Percentiles rank a stretch among this genome's conserved stretches.
phyloP scores from a whole-genome alignment of 257 asterid species.

The Cordia subcordata region DNA sequence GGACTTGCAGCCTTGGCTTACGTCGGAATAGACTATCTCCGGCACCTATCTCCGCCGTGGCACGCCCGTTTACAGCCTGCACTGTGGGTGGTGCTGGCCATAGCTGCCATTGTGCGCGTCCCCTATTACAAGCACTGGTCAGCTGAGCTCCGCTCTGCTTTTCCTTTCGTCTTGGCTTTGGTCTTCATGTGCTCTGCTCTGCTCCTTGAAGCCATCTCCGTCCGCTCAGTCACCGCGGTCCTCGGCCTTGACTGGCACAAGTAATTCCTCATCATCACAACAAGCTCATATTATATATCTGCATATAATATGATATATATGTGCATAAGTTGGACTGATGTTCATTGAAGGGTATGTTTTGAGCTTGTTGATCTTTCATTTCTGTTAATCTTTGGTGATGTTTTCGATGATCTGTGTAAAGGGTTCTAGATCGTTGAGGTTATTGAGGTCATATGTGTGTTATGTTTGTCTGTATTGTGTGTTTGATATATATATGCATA shows the following conservation, averaged over 20 bases:
- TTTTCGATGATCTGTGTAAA: no score
- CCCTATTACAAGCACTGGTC: conserved; percentile 84
- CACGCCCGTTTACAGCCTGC: conserved; percentile 80
- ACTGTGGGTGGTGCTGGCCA: conserved; percentile 63
- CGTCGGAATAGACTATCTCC: conserved; percentile 74
- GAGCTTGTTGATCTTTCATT: background rate
- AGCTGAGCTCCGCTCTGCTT: conserved; percentile 72
- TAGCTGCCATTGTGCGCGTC: conserved; percentile 66
- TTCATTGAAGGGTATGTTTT: background rate
- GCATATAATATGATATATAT: background rate
- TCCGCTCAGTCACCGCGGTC: conserved; percentile 95
- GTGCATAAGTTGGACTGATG: no score
- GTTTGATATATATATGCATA: no score
- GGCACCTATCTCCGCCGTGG: conserved; percentile 85
- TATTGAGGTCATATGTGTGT: no score
- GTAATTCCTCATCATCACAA: conserved; percentile 33
- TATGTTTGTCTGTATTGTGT: no score
- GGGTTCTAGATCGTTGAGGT: no score
- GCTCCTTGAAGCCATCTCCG: conserved; percentile 72
- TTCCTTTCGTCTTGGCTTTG: conserved; percentile 71
- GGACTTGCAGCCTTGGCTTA: conserved; percentile 83
- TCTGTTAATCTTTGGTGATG: no score
- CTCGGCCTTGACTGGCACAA: conserved; percentile 96
- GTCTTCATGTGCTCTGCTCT: conserved; percentile 72
- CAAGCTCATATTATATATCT: background rate